These are phyloP conservation scores for Xanthoconium stramineum DNA, from an alignment of 768 basidiomycete genomes.

Conservation along the genomic window DNA sequence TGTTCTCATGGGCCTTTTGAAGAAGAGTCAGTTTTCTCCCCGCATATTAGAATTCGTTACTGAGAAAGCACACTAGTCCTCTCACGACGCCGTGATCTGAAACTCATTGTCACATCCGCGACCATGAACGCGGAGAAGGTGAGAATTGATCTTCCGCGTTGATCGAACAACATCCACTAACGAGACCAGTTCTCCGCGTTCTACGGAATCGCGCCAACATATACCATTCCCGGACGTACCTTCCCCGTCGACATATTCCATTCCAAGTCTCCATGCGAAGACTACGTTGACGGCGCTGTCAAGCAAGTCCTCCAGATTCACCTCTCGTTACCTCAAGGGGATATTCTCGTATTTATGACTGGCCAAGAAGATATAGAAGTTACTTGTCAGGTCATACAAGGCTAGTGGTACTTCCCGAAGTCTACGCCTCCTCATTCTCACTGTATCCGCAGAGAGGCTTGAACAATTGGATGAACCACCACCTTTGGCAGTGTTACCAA, in stretches of 20 bases:
- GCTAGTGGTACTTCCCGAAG: slow-evolving; percentile 39
- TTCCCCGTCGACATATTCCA: slow-evolving; percentile 98
- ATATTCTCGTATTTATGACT: slow-evolving; percentile 98
- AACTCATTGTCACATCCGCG: slow-evolving; percentile 96
- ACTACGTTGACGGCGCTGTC: slow-evolving; percentile 97
- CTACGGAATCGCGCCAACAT: slow-evolving; percentile 92
- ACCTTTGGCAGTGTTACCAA: slow-evolving; percentile 87
- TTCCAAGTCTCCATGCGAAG: slow-evolving; percentile 96
- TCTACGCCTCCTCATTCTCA: neutral
- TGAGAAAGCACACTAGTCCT: slow-evolving; percentile 48
- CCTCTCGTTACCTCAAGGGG: slow-evolving; percentile 86
- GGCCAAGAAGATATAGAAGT: slow-evolving; percentile 99
- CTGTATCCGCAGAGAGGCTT: slow-evolving; percentile 66
- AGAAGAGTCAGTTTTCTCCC: slow-evolving; percentile 66
- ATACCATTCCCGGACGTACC: slow-evolving; percentile 91
- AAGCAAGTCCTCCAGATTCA: slow-evolving; percentile 98
- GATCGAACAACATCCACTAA: neutral
- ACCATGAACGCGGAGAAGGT: slow-evolving; percentile 99
- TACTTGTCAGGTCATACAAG: slow-evolving; percentile 91
- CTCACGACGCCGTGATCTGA: slow-evolving; percentile 87
- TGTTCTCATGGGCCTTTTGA: slow-evolving; percentile 93
- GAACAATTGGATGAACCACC: slow-evolving; percentile 89
- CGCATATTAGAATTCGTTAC: neutral
- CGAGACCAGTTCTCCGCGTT: slow-evolving; percentile 84
- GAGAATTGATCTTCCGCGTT: slow-evolving; percentile 3